Conservation (phyloP, 129 eudicot genomes). For the Gnaphalium uliginosum region DNA sequence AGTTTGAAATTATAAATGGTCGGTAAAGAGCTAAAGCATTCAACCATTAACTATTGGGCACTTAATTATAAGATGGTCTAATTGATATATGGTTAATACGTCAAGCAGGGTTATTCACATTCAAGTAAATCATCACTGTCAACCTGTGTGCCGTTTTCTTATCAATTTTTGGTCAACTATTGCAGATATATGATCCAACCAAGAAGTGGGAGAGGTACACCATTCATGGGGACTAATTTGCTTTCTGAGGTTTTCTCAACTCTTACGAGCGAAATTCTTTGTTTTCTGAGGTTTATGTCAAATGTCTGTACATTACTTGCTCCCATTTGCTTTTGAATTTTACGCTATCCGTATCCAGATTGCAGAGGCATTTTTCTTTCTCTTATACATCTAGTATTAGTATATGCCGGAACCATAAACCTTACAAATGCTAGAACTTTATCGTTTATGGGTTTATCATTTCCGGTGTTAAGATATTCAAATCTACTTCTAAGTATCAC, state of each 20-base stretch:
- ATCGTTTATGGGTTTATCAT: background rate
- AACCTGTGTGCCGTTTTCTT: background rate
- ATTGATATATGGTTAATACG: background rate
- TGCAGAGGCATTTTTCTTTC: conserved; percentile 6
- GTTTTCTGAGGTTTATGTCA: background rate
- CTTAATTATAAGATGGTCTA: background rate
- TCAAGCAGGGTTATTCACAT: background rate
- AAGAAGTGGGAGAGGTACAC: conserved; percentile 98
- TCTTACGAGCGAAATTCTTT: background rate
- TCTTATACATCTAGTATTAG: background rate
- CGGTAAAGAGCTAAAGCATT: background rate
- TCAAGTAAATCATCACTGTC: background rate
- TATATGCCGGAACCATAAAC: background rate
- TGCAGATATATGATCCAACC: conserved; percentile 97
- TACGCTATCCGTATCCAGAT: background rate
- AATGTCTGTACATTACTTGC: conserved; percentile 1
- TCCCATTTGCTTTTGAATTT: conserved; percentile 19
- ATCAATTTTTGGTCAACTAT: conserved; percentile 13
- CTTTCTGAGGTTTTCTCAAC: background rate
- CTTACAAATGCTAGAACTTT: background rate
- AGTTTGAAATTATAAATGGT: background rate
- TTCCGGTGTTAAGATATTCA: background rate
- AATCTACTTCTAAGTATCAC: too few relatives aligned
- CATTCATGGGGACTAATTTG: conserved; percentile 77
- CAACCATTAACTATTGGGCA: background rate